Conservation (phyloP, 192 early-diverging fungal genomes). For the Umbelopsis ramanniana region DNA sequence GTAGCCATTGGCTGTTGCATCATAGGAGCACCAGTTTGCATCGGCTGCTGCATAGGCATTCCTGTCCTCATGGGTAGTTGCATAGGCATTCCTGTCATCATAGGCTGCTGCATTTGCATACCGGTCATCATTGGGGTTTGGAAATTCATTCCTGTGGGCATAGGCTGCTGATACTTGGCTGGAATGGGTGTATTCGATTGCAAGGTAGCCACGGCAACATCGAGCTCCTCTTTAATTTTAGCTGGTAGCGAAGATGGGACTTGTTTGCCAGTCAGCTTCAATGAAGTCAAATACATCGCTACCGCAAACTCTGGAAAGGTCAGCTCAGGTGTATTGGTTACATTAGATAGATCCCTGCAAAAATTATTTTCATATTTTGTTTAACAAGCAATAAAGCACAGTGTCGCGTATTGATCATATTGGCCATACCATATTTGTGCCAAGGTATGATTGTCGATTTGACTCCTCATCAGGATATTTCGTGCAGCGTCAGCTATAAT, state of each 20-base stretch:
- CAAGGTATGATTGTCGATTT: constrained; percentile 38
- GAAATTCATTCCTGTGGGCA: constrained; percentile 18
- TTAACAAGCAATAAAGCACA: not conserved
- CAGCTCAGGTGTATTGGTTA: constrained; percentile 49
- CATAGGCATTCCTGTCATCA: constrained; percentile 24
- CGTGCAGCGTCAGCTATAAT: constrained; percentile 38
- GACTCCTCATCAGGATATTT: constrained; percentile 41
- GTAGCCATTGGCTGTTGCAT: not conserved
- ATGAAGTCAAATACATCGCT: constrained; percentile 68
- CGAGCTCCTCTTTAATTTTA: constrained; percentile 53
- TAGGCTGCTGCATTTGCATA: constrained; percentile 18
- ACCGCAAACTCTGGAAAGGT: constrained; percentile 68
- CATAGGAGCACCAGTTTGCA: constrained; percentile 21
- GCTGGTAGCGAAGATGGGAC: constrained; percentile 57
- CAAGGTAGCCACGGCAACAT: constrained; percentile 28
- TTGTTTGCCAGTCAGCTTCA: constrained; percentile 55
- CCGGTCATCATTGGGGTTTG: constrained; percentile 23
- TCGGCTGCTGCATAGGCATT: constrained; percentile 17
- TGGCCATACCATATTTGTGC: constrained; percentile 47
- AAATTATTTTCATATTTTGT: not conserved
- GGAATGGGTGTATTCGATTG: constrained; percentile 25
- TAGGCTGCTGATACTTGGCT: constrained; percentile 9
- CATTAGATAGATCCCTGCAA: constrained; percentile 62
- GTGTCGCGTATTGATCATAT: not conserved
- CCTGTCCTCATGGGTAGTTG: constrained; percentile 32